These are phyloP conservation scores for Coniophora puteana DNA, from an alignment of 1,284 basidiomycete species.

Conservation along the genomic window DNA sequence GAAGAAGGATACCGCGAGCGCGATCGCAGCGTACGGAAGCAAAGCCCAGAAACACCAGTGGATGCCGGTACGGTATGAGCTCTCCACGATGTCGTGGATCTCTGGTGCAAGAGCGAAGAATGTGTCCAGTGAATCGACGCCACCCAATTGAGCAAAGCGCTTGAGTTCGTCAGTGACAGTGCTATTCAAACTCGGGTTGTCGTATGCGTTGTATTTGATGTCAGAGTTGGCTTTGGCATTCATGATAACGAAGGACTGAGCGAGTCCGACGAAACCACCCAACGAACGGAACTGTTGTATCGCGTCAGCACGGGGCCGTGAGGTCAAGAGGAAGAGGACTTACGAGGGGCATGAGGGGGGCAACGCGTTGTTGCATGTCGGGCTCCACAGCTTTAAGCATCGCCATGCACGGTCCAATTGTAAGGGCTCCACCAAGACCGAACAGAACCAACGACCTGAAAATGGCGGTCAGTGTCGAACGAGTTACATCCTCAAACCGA, in stretches of 20 bases:
- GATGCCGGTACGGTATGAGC: conserved; percentile 16
- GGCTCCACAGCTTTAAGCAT: not conserved
- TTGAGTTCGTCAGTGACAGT: not conserved
- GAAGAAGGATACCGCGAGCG: not conserved
- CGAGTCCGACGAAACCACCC: conserved; percentile 22
- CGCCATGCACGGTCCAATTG: not conserved
- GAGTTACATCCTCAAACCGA: not conserved
- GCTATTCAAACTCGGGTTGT: not conserved
- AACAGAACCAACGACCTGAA: conserved; percentile 16
- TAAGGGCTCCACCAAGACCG: conserved; percentile 19
- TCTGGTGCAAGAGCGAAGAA: conserved; percentile 13
- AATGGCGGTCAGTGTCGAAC: not conserved
- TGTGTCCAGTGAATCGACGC: conserved; percentile 10
- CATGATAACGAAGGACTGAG: conserved; percentile 20
- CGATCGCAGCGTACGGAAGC: conserved; percentile 16
- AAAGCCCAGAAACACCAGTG: conserved; percentile 21
- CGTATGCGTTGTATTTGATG: conserved; percentile 9
- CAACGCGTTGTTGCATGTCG: not conserved
- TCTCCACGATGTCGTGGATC: conserved; percentile 9
- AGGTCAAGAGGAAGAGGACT: not conserved
- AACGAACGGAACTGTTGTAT: conserved; percentile 16
- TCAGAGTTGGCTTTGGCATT: conserved; percentile 17
- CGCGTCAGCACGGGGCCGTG: not conserved
- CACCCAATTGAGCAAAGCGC: not conserved
- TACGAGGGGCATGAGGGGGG: not conserved